Conservation (phyloP, 177 flowering plant species). For the Vitis hybrid region DNA sequence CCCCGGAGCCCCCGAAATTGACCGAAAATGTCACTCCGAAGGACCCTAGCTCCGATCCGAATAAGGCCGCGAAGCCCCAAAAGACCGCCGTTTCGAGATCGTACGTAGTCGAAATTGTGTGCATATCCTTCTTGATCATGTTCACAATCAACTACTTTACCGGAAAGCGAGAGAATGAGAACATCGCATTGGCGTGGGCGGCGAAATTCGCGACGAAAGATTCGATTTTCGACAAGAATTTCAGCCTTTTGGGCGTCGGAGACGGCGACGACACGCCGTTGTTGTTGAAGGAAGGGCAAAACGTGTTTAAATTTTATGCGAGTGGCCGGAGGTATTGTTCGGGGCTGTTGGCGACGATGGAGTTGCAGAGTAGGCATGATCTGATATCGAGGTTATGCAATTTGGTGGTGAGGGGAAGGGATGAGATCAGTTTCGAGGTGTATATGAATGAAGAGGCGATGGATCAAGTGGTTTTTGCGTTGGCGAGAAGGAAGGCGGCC, state of each 20-base stretch:
- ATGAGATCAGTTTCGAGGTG: conserved; percentile 89
- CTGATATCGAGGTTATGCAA: conserved; percentile 79
- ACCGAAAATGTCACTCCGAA: conserved; percentile 18
- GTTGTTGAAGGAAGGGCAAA: conserved; percentile 90
- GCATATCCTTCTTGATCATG: conserved; percentile 65
- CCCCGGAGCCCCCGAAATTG: conserved; percentile 1
- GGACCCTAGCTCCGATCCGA: conserved; percentile 16
- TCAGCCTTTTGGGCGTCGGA: conserved; percentile 85
- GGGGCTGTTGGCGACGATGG: conserved; percentile 90
- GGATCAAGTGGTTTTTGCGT: conserved; percentile 90
- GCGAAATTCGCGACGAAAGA: conserved; percentile 72
- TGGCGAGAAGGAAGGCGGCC: conserved; percentile 87
- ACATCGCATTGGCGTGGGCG: conserved; percentile 90
- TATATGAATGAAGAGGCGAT: conserved; percentile 94
- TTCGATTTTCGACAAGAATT: conserved; percentile 89
- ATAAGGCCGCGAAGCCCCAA: conserved; percentile 1
- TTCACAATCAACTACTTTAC: conserved; percentile 80
- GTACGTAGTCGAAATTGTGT: conserved; percentile 62
- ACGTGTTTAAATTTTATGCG: conserved; percentile 89
- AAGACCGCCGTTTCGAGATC: conserved; percentile 6
- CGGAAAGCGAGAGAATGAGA: conserved; percentile 91
- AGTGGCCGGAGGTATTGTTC: conserved; percentile 92
- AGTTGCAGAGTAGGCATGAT: conserved; percentile 91
- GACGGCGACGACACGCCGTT: conserved; percentile 89
- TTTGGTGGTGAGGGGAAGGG: conserved; percentile 73